Base-by-base conservation (phyloP, 805 yeast genomes). In the Pichia scutulata region DNA sequence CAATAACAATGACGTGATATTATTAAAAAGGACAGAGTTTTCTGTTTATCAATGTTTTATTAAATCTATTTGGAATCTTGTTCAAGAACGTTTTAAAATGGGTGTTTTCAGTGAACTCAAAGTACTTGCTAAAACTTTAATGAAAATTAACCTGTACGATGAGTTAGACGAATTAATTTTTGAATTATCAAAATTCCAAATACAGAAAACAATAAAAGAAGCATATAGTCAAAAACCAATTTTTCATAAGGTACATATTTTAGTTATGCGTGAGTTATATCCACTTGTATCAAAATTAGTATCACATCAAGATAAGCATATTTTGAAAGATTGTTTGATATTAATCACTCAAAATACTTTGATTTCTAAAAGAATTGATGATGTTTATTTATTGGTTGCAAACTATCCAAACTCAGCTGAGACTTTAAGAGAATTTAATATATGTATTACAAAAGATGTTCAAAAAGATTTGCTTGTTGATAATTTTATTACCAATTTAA, bases 401-500 rank as follows among this genome's bases (percentile, higher is more conserved):
- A 66, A 69, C 36, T 83, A 66, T 53, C 90, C 92, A 0, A 54
- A 60, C 3, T 75, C 87, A 0, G 58, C 60, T 12, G 65, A 71
- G 4, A 82, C 86, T 0, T 65, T 88, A 14, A 62, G 67, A 25
- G 95, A 88, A 55, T 63, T 87, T 21, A 74, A 77, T 50, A 64
- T 62, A 30, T 80, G 86, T 52, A 58, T 85, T 43, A 67, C 60
- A 30, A 70, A 73, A 2, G 67, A 72, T 1, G 60, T 62, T 24
- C 85, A 83, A 50, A 67, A 89, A 50, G 64, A 78, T 2, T 62
- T 64, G 9, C 63, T 84, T 5, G 85, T 84, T 3, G 67, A 68
- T 13, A 61, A 65, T 0, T 86, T 84, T 54, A 76, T 74, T 8
- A 52, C 57, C 0, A 58, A 67, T 1, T 77, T 85, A 49, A 61